Base-by-base conservation (phyloP, 495 filamentous ascomycete genomes). In the Hypoxylon subgilvum region DNA sequence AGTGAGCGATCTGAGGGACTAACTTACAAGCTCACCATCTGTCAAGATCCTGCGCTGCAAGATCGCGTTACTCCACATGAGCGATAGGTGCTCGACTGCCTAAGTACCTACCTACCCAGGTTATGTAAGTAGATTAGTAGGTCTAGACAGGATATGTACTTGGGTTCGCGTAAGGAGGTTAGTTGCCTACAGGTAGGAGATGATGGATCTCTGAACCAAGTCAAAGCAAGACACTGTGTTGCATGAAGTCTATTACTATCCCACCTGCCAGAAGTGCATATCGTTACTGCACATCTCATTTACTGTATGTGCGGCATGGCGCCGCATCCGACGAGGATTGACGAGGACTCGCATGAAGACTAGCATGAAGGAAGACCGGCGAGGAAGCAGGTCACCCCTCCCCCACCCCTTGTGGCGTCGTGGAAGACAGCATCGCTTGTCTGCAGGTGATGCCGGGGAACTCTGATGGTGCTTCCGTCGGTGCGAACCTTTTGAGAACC, bases 51-150 rank as follows among this genome's bases (percentile, higher is more conserved):
- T 52, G 57, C 54, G 45, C 67, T 70, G 67, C 65, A 66, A 70
- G 65, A 70, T 68, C 67, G 45, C 31, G 65, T 70, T 70, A 68
- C 67, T 63, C 67, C 39, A 66, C 64, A 63, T 54, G 57, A 63
- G 61, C 61, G 54, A 52, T n/a, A n/a, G n/a, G n/a, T 56, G 31
- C 25, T 52, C 28, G 32, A 28, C 40, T 34, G n/a, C n/a, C n/a
- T n/a, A n/a, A n/a, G n/a, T n/a, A n/a, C n/a, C n/a, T n/a, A n/a
- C n/a, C n/a, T n/a, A n/a, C n/a, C n/a, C n/a, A n/a, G n/a, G n/a
- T n/a, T n/a, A 38, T 36, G 39, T 31, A 25, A 12, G 21, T 42
- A 43, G 17, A 21, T 30, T 12, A 14, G 31, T 31, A 51, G n/a
- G 23, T 19, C n/a, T n/a, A n/a, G n/a, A n/a, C n/a, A n/a, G 40